phyloP scores from a whole-genome alignment of 1,284 basidiomycete genomes.

The Leccinum variabile region DNA sequence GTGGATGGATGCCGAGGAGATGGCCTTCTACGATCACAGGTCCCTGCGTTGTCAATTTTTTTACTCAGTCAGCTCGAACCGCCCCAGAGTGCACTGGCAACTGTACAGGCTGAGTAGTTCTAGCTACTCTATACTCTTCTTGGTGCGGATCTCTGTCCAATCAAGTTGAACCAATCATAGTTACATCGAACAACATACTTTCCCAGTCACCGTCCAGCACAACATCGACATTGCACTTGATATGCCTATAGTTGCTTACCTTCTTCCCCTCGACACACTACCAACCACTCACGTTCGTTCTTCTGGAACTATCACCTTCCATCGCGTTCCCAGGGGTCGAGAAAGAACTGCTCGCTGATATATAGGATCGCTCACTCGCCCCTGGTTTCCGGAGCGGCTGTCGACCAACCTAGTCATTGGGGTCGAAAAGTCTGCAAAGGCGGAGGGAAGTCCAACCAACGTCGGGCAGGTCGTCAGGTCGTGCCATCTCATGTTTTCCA shows the following conservation, averaged over 20 bases:
- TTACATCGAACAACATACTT: slow-evolving; percentile 49
- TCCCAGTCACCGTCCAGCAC: slow-evolving; percentile 63
- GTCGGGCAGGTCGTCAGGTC: slow-evolving; percentile 70
- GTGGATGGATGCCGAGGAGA: slow-evolving; percentile 71
- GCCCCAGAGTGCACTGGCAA: slow-evolving; percentile 70
- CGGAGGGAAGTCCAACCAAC: slow-evolving; percentile 61
- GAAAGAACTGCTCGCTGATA: slow-evolving; percentile 61
- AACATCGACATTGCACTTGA: slow-evolving; percentile 75
- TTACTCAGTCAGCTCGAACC: slow-evolving; percentile 83
- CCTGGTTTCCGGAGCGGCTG: slow-evolving; percentile 66
- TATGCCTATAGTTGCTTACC: slow-evolving; percentile 81
- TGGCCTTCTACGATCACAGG: slow-evolving; percentile 73
- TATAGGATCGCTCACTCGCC: slow-evolving; percentile 81
- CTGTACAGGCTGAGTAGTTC: slow-evolving; percentile 87
- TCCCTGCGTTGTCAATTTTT: slow-evolving; percentile 78
- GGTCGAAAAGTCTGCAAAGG: slow-evolving; percentile 56
- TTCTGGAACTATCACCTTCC: slow-evolving; percentile 68
- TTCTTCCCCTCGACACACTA: slow-evolving; percentile 86
- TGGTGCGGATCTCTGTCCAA: slow-evolving; percentile 76
- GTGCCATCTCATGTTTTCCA: slow-evolving; percentile 35
- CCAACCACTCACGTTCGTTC: slow-evolving; percentile 65
- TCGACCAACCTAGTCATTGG: slow-evolving; percentile 75
- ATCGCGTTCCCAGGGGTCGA: slow-evolving; percentile 74
- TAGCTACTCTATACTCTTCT: slow-evolving; percentile 76
- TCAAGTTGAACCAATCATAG: slow-evolving; percentile 64